Evolutionary conservation across 2,329 filamentous ascomycete species (phyloP).

Genomic region (Sordariomycetes sp.): DNA sequence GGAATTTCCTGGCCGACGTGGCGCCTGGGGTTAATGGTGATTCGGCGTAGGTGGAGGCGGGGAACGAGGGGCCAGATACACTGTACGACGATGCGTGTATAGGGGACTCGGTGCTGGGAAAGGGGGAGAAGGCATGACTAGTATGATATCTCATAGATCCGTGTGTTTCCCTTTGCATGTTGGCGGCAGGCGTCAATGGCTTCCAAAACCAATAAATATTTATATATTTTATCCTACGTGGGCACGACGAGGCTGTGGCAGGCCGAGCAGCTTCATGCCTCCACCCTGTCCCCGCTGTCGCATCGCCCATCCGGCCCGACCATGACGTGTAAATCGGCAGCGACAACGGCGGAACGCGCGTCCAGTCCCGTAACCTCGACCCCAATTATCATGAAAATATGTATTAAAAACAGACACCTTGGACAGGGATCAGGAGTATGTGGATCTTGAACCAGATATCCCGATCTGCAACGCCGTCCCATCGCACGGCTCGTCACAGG

Average conservation of each 20-base stretch:
- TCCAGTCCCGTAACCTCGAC: not conserved
- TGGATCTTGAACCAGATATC: not conserved
- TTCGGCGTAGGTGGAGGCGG: not conserved
- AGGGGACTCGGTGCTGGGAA: too few relatives aligned
- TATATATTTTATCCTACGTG: too few relatives aligned
- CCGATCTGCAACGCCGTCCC: not conserved
- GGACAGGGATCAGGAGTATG: not conserved
- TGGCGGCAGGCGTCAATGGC: too few relatives aligned
- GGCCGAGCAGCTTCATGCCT: not conserved
- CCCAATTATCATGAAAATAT: not conserved
- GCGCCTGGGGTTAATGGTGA: constrained; percentile 23
- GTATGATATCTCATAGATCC: too few relatives aligned
- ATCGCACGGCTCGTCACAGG: not conserved
- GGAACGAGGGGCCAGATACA: not conserved
- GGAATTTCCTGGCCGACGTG: constrained; percentile 59
- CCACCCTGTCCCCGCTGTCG: not conserved
- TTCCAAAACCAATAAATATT: too few relatives aligned
- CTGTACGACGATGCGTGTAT: too few relatives aligned
- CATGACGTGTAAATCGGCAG: not conserved
- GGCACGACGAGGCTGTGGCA: too few relatives aligned
- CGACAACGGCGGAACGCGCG: not conserved
- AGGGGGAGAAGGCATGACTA: too few relatives aligned
- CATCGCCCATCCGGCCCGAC: not conserved
- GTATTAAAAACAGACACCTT: not conserved
- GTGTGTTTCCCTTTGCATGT: too few relatives aligned